These are phyloP conservation scores for Melocanna baccifera DNA, from an alignment of 176 grass and related monocot genomes.

Conservation along the genomic window DNA sequence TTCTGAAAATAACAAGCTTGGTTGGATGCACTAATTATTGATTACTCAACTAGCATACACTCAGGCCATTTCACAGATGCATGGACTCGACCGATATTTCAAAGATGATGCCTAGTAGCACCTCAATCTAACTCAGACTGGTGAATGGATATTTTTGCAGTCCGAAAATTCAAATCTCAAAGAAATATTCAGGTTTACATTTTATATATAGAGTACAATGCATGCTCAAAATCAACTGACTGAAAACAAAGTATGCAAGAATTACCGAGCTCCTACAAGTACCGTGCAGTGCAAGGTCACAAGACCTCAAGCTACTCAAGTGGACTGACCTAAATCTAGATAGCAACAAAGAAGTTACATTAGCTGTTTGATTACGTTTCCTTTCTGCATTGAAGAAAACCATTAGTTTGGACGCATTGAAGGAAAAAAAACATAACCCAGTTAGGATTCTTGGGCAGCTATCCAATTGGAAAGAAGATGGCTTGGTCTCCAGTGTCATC, in stretches of 20 bases:
- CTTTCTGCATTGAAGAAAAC: constrained; percentile 20
- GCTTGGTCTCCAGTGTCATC: not conserved
- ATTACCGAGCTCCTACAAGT: not conserved
- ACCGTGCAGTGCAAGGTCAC: not conserved
- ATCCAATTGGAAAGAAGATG: not conserved
- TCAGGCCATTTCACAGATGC: not conserved
- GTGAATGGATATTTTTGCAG: not conserved
- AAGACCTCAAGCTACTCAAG: not conserved
- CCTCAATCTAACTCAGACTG: not conserved
- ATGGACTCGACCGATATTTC: not conserved
- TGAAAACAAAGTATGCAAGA: not conserved
- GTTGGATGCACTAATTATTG: not conserved
- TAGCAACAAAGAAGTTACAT: not conserved
- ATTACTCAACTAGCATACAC: not conserved
- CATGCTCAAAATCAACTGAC: not conserved
- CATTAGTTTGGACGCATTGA: not conserved
- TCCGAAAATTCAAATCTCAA: not conserved
- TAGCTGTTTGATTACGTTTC: not conserved
- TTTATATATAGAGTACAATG: not conserved
- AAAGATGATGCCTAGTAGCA: not conserved
- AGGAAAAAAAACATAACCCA: not conserved
- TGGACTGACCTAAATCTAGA: not conserved
- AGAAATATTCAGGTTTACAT: not conserved
- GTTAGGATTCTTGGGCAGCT: not conserved
- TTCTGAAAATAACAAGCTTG: not conserved